These are phyloP conservation scores for Crataegus laevigata DNA, from an alignment of 306 rosid genomes.

Conservation along the genomic window DNA sequence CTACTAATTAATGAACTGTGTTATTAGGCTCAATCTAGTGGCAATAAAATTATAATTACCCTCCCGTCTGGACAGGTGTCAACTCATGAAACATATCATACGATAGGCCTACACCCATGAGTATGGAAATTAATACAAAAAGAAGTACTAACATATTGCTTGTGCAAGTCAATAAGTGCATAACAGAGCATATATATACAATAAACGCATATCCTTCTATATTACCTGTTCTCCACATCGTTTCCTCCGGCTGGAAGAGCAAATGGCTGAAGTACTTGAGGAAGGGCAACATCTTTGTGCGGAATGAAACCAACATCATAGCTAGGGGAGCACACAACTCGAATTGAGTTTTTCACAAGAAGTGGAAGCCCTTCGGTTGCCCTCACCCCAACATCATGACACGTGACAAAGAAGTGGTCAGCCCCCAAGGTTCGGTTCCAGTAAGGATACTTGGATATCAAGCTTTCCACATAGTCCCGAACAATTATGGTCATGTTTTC, in stretches of 20 bases:
- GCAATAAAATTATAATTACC: neutral
- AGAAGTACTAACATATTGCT: neutral
- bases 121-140: neutral
- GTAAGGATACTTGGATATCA: slow-evolving; percentile 90
- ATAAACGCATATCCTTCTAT: neutral
- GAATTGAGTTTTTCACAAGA: slow-evolving; percentile 84
- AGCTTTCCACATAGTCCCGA: slow-evolving; percentile 72
- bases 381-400: slow-evolving; percentile 98
- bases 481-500: slow-evolving; percentile 92
- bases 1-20: neutral
- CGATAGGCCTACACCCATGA: neutral
- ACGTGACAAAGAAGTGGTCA: slow-evolving; percentile 92
- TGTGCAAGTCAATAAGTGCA: neutral
- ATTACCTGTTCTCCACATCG: slow-evolving; percentile 77
- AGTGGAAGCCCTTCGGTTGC: slow-evolving; percentile 82
- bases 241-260: slow-evolving; percentile 98
- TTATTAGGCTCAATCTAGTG: neutral
- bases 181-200: neutral
- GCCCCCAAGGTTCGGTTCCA: slow-evolving; percentile 98
- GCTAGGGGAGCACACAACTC: slow-evolving; percentile 96
- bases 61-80: neutral
- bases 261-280: slow-evolving; percentile 93
- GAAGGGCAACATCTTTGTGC: slow-evolving; percentile 93
- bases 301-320: slow-evolving; percentile 97
- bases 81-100: neutral